Evolutionary conservation across 225 moss, liverwort and hornwort species (phyloP).

Genomic region (Physcomitrellopsis africana): DNA sequence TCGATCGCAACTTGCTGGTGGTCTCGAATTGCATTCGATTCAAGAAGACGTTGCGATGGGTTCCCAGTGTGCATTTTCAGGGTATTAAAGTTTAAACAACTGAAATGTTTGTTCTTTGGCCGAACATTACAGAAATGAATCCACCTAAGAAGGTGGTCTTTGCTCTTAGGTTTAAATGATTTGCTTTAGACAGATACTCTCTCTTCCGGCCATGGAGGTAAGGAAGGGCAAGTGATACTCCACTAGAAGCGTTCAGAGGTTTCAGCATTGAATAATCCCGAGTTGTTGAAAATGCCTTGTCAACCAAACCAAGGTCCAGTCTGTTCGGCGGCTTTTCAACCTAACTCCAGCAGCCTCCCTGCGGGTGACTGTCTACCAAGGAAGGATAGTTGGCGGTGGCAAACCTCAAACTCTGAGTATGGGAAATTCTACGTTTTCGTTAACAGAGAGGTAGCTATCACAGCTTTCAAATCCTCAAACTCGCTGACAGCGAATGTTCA

Average conservation of each 20-base stretch:
- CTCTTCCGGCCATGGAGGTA: neutral
- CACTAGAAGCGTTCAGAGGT: neutral
- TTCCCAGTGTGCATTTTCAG: neutral
- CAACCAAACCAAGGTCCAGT: too few species aligned
- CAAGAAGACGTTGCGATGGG: neutral
- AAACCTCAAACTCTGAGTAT: slow-evolving; percentile 60
- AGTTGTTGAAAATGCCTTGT: neutral
- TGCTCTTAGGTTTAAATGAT: neutral
- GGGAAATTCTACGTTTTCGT: slow-evolving; percentile 53
- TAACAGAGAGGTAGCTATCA: slow-evolving; percentile 42
- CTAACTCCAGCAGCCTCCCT: neutral
- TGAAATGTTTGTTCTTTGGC: neutral
- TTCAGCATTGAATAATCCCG: neutral
- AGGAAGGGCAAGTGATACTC: neutral
- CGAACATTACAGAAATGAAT: neutral
- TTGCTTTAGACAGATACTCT: neutral
- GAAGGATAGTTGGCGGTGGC: slow-evolving; percentile 57
- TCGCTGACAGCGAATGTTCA: neutral
- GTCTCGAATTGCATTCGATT: neutral
- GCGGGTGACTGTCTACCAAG: slow-evolving; percentile 23
- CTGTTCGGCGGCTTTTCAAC: too few species aligned
- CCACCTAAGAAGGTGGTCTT: neutral
- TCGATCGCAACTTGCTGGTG: slow-evolving; percentile 3
- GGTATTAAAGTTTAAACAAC: neutral
- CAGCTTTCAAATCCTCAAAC: neutral